Evolutionary conservation across 805 yeast genomes (phyloP), one percentile per base, ranked within the genome.

Genomic region (Lachancea nothofagi): DNA sequence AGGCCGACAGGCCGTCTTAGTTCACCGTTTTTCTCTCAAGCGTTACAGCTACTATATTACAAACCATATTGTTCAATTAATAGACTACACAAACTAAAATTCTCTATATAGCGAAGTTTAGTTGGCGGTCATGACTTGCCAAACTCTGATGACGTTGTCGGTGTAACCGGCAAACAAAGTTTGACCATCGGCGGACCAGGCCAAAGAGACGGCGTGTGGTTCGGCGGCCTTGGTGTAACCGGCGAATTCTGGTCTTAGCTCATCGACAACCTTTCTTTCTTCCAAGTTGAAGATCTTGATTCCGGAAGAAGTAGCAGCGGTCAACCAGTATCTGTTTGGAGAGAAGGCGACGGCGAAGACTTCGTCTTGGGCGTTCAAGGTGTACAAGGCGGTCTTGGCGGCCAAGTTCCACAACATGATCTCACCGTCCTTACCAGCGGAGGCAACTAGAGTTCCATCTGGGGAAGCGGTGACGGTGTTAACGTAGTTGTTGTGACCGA

Each of bases 301-400:
- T 66, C 96, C 93, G 57, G 96, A 75, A 55, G 96, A 75, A 62
- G 99, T 93, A 67, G 98, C 97, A 75, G 97, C 98, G 70, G 95
- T 90, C 72, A 93, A 84, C 98, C 98, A 93, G 94, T 86, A 93
- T 83, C 98, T 89, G 95, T 86, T 86, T 76, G 99, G 98, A 71
- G 97, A 90, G 95, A 93, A 93, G 62, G 97, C 95, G 69, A 93
- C 80, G 69, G 97, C 94, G 73, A 86, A 86, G 61, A 93, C 88
- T 79, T 90, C 97, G 67, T 90, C 93, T 71, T 93, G 87, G 62
- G 96, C 90, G 64, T 78, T 75, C 71, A 93, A 80, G 65, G 96
- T 81, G 95, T 88, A 90, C 66, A 89, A 77, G 65, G 89, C 80
- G 65, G 73, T 70, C 77, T 83, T 79, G 62, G 78, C 71, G 78